Percentiles rank a stretch among this genome's conserved stretches.
Evolutionary conservation across 1,284 basidiomycete genomes (phyloP).

Genomic region (Ganoderma boninense): DNA sequence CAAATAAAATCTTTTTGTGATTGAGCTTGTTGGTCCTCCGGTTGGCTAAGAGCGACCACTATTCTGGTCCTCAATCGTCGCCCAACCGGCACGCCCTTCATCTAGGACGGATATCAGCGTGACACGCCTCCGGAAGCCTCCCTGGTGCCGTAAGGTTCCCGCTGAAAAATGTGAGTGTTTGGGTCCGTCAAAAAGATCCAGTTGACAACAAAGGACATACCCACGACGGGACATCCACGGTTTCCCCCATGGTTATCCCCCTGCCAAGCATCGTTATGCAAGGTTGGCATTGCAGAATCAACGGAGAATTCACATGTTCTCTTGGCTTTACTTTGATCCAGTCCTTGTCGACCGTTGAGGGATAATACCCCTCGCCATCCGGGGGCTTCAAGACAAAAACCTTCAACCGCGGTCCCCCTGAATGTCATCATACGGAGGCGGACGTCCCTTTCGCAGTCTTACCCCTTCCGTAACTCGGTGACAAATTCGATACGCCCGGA

Average conservation of each 20-base stretch:
- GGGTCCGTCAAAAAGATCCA: background rate
- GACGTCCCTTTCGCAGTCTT: conserved; percentile 84
- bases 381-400: conserved; percentile 91
- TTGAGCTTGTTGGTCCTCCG: background rate
- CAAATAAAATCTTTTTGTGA: background rate
- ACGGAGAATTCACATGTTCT: conserved; percentile 74
- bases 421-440: conserved; percentile 78
- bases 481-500: conserved; percentile 84
- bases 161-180: conserved; percentile 48
- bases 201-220: conserved; percentile 49
- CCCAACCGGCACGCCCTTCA: conserved; percentile 64
- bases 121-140: conserved; percentile 81
- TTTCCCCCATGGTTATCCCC: conserved; percentile 91
- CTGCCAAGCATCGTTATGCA: conserved; percentile 45
- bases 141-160: conserved; percentile 80
- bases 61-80: conserved; percentile 63
- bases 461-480: conserved; percentile 73
- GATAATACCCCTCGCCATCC: conserved; percentile 80
- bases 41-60: conserved; percentile 44
- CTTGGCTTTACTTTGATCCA: conserved; percentile 98
- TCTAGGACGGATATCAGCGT: conserved; percentile 81
- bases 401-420: conserved; percentile 88
- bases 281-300: conserved; percentile 7
- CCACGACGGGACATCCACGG: conserved; percentile 87
- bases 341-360: conserved; percentile 84